Conservation (phyloP, 306 rosid species). For the Hippophae rhamnoides region DNA sequence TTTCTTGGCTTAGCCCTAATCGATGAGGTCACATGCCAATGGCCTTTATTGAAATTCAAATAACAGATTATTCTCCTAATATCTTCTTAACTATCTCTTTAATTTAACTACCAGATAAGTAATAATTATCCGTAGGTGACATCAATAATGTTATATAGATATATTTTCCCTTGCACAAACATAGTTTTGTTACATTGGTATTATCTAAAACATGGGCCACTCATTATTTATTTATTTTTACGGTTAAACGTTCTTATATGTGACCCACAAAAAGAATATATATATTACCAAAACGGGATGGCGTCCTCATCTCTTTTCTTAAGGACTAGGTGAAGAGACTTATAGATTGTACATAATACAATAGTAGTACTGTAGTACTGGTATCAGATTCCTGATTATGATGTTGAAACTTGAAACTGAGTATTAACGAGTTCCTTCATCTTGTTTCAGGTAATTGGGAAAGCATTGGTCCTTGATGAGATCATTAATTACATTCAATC, state of each 20-base stretch:
- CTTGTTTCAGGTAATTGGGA: slow-evolving; percentile 69
- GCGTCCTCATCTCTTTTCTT: slow-evolving; percentile 1
- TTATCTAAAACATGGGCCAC: too few species aligned
- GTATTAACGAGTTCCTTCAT: not conserved
- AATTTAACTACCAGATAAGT: too few species aligned
- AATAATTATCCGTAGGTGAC: too few species aligned
- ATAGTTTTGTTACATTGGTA: too few species aligned
- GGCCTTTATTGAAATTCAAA: too few species aligned
- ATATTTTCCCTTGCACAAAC: too few species aligned
- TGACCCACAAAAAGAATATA: not conserved
- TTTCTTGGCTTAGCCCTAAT: too few species aligned
- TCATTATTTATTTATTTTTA: not conserved
- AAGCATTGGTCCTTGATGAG: slow-evolving; percentile 90
- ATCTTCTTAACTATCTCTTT: too few species aligned
- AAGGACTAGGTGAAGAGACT: slow-evolving; percentile 1
- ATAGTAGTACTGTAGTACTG: not conserved
- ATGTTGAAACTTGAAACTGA: slow-evolving; percentile 1
- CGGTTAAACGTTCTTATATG: not conserved
- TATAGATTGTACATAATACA: not conserved
- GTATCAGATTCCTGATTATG: slow-evolving; percentile 6
- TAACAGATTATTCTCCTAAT: too few species aligned
- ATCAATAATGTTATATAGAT: too few species aligned
- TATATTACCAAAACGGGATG: slow-evolving; percentile 1
- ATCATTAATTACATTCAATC: slow-evolving; percentile 92
- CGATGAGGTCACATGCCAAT: too few species aligned